These are phyloP conservation scores for Letharia lupina DNA, from an alignment of 495 filamentous ascomycete genomes.

Conservation along the genomic window DNA sequence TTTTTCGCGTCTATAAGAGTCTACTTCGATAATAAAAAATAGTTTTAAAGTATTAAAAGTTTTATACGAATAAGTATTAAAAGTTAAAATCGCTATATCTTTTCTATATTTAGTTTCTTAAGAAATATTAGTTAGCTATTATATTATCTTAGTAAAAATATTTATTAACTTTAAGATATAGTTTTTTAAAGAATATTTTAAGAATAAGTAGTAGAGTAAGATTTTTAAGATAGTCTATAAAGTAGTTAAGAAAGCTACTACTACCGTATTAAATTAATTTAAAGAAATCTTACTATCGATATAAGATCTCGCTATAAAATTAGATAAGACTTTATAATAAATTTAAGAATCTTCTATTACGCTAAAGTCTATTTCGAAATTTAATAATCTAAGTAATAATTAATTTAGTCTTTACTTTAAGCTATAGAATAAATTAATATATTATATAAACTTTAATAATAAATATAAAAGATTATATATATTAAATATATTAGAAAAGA, in stretches of 20 bases:
- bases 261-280: neutral
- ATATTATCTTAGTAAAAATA: conserved; percentile 4
- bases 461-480: neutral
- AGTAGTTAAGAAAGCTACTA: neutral
- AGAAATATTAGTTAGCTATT: conserved; percentile 1
- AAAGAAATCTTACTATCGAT: neutral
- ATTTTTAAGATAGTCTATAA: neutral
- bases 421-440: neutral
- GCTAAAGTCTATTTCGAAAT: neutral
- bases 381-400: neutral
- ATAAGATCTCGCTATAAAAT: no score
- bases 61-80: neutral
- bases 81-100: neutral
- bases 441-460: neutral
- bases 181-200: neutral
- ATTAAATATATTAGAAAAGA: neutral
- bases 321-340: neutral
- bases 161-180: neutral
- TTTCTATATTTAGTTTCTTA: neutral
- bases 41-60: neutral
- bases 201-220: neutral
- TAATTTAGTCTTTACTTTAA: neutral
- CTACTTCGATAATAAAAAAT: neutral
- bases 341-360: neutral
- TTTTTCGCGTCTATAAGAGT: neutral